These are phyloP conservation scores for Lactifluus pinguis DNA, from an alignment of 768 basidiomycete species.

Conservation along the genomic window DNA sequence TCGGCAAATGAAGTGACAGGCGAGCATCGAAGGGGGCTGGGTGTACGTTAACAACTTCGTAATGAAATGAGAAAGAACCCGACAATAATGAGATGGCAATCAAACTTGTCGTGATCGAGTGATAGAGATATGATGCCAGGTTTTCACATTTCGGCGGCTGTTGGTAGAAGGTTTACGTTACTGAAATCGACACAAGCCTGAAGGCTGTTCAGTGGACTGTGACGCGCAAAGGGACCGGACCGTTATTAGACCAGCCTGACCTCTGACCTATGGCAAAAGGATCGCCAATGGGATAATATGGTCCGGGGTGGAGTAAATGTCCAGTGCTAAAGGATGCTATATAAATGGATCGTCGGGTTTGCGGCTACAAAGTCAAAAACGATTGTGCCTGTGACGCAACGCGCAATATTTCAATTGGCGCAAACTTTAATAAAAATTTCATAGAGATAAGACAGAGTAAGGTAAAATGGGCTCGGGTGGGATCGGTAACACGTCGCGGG, in stretches of 20 bases:
- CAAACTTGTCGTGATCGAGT: not conserved
- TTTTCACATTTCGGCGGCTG: not conserved
- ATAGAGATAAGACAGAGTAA: slow-evolving; percentile 2
- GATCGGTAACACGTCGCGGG: not conserved
- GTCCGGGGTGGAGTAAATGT: not conserved
- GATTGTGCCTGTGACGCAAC: slow-evolving; percentile 13
- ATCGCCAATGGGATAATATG: too few species aligned
- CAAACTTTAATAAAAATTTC: not conserved
- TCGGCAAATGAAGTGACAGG: not conserved
- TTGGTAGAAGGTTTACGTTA: not conserved
- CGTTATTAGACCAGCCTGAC: too few species aligned
- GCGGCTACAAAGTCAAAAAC: not conserved
- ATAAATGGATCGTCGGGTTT: not conserved
- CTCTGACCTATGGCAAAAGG: too few species aligned
- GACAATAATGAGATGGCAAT: not conserved
- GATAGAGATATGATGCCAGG: slow-evolving; percentile 10
- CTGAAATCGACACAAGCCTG: not conserved
- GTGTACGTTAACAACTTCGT: not conserved
- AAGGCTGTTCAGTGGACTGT: too few species aligned
- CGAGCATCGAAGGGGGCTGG: not conserved
- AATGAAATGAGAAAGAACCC: not conserved
- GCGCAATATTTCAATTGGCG: not conserved
- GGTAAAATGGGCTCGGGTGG: not conserved
- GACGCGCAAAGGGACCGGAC: too few species aligned
- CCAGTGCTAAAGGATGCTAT: not conserved